Base-by-base conservation (phyloP, 164 flowering plant species). In the Malania oleifera region DNA sequence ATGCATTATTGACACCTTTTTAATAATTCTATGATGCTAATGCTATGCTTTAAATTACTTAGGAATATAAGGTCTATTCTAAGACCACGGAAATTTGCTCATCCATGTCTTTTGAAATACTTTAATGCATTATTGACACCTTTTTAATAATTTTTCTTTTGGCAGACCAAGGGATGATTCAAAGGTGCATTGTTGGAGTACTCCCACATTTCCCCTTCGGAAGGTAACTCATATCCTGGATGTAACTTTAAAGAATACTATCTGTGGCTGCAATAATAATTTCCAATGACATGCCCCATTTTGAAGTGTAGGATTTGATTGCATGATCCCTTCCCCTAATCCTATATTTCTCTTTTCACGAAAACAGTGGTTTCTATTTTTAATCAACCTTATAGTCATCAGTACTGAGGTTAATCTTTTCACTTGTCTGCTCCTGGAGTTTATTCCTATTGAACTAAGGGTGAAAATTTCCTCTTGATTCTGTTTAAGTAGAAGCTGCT, bases 161-260 rank as follows among this genome's bases (percentile, higher is more conserved):
- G 26, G 77, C 83, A 82, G 87, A 35, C 11, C 27, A 50, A 69
- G 37, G 64, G 75, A 78, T 56, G 62, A 51, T 31, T 43, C 78
- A 0, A 81, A 73, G 65, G 40, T 66, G 3, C 77, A 67, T 46
- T 83, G 89, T 60, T 83, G 91, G 89, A 70, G 77, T 73, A 67
- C 78, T 54, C 83, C 85, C 2, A 73, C 56, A 53, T 62, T 74
- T 39, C 68, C 72, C 18, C 34, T 69, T 13, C 73, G 62, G 34
- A 80, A 77, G 89, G 90, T 82, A 74, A 60, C 11, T 27, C 25
- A 23, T 46, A 3, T 20, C 25, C 3, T 23, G 26, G 12, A 46
- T 20, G 13, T 23, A 11, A 5, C 26, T 46, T 20, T 46, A 46
- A 31, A 31, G 9, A 4, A n/a, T n/a, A n/a, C n/a, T 15, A 13